Base-by-base conservation (phyloP, 108 stramenopile genomes). In the Nitzschia putrida region DNA sequence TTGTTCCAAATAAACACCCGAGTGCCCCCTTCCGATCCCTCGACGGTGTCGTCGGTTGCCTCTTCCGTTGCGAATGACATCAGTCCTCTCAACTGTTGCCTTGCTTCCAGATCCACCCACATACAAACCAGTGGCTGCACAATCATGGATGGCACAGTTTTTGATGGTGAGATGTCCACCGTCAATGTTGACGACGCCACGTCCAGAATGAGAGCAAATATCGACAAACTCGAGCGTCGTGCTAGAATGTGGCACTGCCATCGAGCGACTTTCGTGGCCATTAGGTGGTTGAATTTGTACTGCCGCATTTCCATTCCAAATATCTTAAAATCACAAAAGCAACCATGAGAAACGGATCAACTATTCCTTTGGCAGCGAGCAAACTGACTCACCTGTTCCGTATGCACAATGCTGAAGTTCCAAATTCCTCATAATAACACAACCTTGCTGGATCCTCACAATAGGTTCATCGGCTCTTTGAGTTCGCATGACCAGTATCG, bases 291-390 rank as follows among this genome's bases (percentile, higher is more conserved):
- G 91, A 37, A 92, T 78, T 64, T 92, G 91, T 49, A 92, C 66
- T 7, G 88, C 91, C 8, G 88, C 80, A 67, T 92, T 92, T 24
- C 91, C 88, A 69, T 92, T 92, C 91, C 91, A 92, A 55, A 92
- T 92, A 63, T 92, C 91, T 58, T 45, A 8, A 44, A 24, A 1
- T 10, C 1, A 55, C 3, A 1, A 34, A 34, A 34, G 4, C 29
- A n/a, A 42, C 7, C 38, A 20, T 21, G 60, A 61, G 13, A 20
- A 34, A 61, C 3, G 25, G 2, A 21, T 26, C 2, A 56, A 34
- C 29, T 34, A 34, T 34, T 4, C 29, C 29, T 34, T 34, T 34
- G 18, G 0, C 16, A 6, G 22, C 9, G 21, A 47, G 53, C 4
- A 34, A 34, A 34, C 1, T 34, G 29, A 34, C 72, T 57, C 23